These are phyloP conservation scores for Entomortierella beljakovae DNA, from an alignment of 192 early-diverging fungal genomes.

Conservation along the genomic window DNA sequence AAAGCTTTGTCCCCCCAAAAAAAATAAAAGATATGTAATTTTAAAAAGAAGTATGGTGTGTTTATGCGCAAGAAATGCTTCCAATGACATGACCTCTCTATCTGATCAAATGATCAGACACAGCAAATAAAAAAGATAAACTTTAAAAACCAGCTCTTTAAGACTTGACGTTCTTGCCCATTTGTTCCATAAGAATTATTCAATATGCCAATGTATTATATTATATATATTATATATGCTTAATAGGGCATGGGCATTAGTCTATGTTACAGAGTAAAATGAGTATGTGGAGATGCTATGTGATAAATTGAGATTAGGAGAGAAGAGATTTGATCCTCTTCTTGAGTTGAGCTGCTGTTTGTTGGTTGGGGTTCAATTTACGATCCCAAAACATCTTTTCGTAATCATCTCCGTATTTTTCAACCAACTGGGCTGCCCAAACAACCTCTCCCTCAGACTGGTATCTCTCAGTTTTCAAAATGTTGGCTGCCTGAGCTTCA, in stretches of 20 bases:
- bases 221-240: too few relatives aligned
- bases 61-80: too few relatives aligned
- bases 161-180: too few relatives aligned
- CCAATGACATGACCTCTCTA: too few relatives aligned
- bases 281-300: background rate
- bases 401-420: constrained; percentile 80
- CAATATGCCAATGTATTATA: too few relatives aligned
- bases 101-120: too few relatives aligned
- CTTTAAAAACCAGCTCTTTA: too few relatives aligned
- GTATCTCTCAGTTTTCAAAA: constrained; percentile 56
- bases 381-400: constrained; percentile 85
- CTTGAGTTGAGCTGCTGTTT: constrained; percentile 72
- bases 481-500: constrained; percentile 67
- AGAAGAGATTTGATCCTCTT: constrained; percentile 57
- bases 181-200: too few relatives aligned
- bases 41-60: too few relatives aligned
- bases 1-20: too few relatives aligned
- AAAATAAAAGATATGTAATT: too few relatives aligned
- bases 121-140: too few relatives aligned
- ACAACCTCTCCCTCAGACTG: constrained; percentile 67
- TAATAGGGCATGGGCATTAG: background rate
- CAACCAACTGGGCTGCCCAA: constrained; percentile 68
- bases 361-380: constrained; percentile 76
- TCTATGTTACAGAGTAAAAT: background rate
- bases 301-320: constrained; percentile 4